phyloP scores from a whole-genome alignment of 768 basidiomycete species.

The Tylopilus sp. region DNA sequence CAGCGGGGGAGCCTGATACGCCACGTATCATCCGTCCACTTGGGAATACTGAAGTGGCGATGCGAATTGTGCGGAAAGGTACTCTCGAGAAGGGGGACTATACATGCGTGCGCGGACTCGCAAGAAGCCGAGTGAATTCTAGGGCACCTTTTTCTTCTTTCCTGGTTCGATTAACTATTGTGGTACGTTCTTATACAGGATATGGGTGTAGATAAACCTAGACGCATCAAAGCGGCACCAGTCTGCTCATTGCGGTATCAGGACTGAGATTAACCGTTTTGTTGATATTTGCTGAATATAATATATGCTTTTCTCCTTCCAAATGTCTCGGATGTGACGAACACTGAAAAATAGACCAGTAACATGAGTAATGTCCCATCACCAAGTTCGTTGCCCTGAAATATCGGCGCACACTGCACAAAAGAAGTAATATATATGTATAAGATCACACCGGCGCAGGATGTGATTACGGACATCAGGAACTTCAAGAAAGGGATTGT shows the following conservation, averaged over 20 bases:
- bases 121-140: neutral
- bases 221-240: neutral
- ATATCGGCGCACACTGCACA: too few species aligned
- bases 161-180: neutral
- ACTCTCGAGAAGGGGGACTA: slow-evolving; percentile 17
- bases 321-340: neutral
- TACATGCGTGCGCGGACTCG: slow-evolving; percentile 6
- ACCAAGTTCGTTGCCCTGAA: too few species aligned
- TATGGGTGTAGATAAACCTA: too few species aligned
- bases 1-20: slow-evolving; percentile 18
- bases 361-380: neutral
- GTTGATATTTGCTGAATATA: neutral
- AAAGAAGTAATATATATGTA: too few species aligned
- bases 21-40: slow-evolving; percentile 18
- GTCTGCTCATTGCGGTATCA: neutral
- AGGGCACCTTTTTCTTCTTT: neutral
- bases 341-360: neutral
- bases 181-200: neutral
- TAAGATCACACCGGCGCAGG: too few species aligned
- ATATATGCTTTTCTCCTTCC: neutral
- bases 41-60: slow-evolving; percentile 12
- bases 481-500: too few species aligned
- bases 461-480: too few species aligned
- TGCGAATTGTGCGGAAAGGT: slow-evolving; percentile 12
- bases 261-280: neutral